Conservation (phyloP, 2,329 filamentous ascomycete genomes). For the Zymoseptoria passerinii region DNA sequence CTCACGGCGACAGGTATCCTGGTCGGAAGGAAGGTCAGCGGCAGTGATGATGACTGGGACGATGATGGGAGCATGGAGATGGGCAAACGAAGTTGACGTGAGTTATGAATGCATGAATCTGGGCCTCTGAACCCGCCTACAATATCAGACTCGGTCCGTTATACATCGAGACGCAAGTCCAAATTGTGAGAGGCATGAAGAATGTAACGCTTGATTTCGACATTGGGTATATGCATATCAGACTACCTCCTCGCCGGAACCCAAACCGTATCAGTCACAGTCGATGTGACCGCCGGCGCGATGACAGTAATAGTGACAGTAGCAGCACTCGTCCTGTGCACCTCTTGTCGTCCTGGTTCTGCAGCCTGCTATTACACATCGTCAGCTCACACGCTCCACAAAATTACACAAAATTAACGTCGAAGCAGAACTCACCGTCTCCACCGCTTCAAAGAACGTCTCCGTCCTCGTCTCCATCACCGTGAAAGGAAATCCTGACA, state of each 20-base stretch:
- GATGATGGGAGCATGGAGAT: conserved; percentile 47
- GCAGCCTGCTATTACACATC: not conserved
- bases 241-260: not conserved
- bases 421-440: not conserved
- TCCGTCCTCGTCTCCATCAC: not conserved
- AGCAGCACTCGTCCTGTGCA: not conserved
- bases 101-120: not conserved
- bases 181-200: not conserved
- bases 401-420: not conserved
- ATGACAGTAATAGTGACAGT: not conserved
- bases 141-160: not conserved
- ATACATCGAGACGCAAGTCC: not conserved
- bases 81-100: conserved; percentile 55
- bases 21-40: conserved; percentile 55
- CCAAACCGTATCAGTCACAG: not conserved
- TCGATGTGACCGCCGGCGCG: not conserved
- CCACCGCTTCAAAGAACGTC: not conserved
- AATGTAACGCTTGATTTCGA: not conserved
- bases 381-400: not conserved
- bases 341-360: not conserved
- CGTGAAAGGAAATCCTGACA: not conserved
- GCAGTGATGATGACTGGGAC: conserved; percentile 34
- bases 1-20: conserved; percentile 64
- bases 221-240: not conserved
- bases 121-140: not conserved